Evolutionary conservation across 768 basidiomycete species (phyloP).

Genomic region (Panellus pusillus): DNA sequence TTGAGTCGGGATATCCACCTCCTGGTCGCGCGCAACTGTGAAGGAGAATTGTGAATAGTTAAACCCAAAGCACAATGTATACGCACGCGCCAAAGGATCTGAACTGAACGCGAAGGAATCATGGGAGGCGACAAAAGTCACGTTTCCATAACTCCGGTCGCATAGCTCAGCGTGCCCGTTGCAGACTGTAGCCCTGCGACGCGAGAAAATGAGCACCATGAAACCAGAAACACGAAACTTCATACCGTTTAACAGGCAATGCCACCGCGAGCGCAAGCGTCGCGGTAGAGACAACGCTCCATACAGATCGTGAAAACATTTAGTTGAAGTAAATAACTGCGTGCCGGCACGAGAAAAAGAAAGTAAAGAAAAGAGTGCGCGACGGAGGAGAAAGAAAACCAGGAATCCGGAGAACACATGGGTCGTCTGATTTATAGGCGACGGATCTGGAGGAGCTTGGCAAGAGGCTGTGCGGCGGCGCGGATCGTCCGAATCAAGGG

Average conservation of each 20-base stretch:
- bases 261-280: slow-evolving; percentile 8
- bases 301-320: slow-evolving; percentile 13
- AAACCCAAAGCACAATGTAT: neutral
- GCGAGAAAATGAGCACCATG: neutral
- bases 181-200: neutral
- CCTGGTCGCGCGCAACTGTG: slow-evolving; percentile 42
- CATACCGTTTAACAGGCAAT: slow-evolving; percentile 3
- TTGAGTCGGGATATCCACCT: slow-evolving; percentile 33
- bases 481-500: no score
- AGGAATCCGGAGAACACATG: no score
- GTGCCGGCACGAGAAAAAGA: slow-evolving; percentile 10
- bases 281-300: neutral
- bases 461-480: no score
- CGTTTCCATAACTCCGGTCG: slow-evolving; percentile 38
- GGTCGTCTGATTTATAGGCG: no score
- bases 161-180: slow-evolving; percentile 44
- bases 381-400: no score
- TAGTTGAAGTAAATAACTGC: neutral
- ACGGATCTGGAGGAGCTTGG: neutral
- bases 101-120: slow-evolving; percentile 6
- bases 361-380: neutral
- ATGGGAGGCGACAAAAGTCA: slow-evolving; percentile 31
- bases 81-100: slow-evolving; percentile 12
- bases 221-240: no score
- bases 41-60: neutral